phyloP scores from a whole-genome alignment of 1,284 basidiomycete species.

The Cryptococcus sp. region DNA sequence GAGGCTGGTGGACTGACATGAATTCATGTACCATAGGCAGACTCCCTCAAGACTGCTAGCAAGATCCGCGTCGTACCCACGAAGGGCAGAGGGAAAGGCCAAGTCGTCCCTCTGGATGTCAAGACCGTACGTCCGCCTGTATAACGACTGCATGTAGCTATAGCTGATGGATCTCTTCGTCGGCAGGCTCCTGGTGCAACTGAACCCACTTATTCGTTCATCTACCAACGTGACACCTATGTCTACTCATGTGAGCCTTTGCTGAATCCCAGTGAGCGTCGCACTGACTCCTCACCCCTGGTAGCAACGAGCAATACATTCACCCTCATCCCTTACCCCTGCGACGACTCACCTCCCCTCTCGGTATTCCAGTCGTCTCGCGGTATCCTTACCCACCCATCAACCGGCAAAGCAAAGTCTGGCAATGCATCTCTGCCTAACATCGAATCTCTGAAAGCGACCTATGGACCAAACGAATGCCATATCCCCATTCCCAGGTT shows the following conservation, averaged over 20 bases:
- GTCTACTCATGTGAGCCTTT: conserved; percentile 60
- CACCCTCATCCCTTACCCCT: conserved; percentile 85
- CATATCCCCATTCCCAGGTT: conserved; percentile 94
- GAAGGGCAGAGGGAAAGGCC: conserved; percentile 84
- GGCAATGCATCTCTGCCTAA: conserved; percentile 19
- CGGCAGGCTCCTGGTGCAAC: conserved; percentile 53
- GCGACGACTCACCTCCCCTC: conserved; percentile 71
- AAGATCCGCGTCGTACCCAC: conserved; percentile 83
- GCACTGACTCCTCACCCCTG: conserved; percentile 1
- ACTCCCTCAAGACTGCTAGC: conserved; percentile 70
- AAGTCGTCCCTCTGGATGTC: conserved; percentile 78
- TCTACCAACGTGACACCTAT: conserved; percentile 95
- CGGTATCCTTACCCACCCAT: conserved; percentile 53
- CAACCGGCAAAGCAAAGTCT: conserved; percentile 42
- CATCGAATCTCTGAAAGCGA: conserved; percentile 57
- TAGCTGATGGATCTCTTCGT: conserved; percentile 6
- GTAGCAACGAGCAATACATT: conserved; percentile 66
- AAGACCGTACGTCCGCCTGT: conserved; percentile 55
- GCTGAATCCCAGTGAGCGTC: not conserved
- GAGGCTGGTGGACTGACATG: not conserved
- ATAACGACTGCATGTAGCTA: not conserved
- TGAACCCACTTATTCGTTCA: conserved; percentile 74
- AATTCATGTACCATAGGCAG: conserved; percentile 57
- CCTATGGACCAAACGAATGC: conserved; percentile 91
- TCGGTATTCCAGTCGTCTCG: conserved; percentile 65